Evolutionary conservation across 257 asterid species (phyloP).

Genomic region (Plectranthus barbatus): DNA sequence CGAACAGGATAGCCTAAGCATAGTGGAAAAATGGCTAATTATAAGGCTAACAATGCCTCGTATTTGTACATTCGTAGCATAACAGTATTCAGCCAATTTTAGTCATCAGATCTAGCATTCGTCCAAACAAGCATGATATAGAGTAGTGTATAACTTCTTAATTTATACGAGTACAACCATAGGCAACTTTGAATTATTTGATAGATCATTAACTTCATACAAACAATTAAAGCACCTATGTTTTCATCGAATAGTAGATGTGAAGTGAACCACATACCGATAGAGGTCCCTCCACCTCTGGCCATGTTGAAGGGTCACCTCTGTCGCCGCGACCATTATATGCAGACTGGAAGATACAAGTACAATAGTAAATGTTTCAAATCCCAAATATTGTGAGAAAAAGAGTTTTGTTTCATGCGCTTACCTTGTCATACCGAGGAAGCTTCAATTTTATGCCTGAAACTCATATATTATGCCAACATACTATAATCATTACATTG

Average conservation of each 20-base stretch:
- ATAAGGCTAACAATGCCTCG: neutral
- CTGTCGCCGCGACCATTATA: slow-evolving; percentile 90
- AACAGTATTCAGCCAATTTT: neutral
- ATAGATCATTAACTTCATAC: neutral
- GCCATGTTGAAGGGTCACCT: slow-evolving; percentile 89
- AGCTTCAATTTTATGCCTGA: slow-evolving; percentile 80
- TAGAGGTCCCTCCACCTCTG: slow-evolving; percentile 93
- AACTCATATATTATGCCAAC: slow-evolving; percentile 10
- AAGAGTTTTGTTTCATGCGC: slow-evolving; percentile 15
- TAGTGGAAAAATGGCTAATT: slow-evolving; percentile 1
- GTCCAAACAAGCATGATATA: neutral
- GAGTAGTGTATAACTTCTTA: neutral
- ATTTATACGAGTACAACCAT: neutral
- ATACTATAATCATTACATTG: slow-evolving; percentile 8
- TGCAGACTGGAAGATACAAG: slow-evolving; percentile 60
- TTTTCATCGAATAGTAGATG: neutral
- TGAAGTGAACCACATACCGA: slow-evolving; percentile 38
- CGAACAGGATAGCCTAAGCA: slow-evolving; percentile 75
- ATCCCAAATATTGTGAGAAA: slow-evolving; percentile 15
- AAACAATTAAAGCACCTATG: neutral
- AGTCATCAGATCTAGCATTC: neutral
- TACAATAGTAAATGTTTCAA: slow-evolving; percentile 20
- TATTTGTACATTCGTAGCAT: neutral
- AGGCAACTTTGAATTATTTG: neutral
- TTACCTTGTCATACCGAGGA: slow-evolving; percentile 90